Evolutionary conservation across 2,329 filamentous ascomycete genomes (phyloP), one percentile per base, ranked within the genome.

Genomic region (Colletotrichum coccodes): DNA sequence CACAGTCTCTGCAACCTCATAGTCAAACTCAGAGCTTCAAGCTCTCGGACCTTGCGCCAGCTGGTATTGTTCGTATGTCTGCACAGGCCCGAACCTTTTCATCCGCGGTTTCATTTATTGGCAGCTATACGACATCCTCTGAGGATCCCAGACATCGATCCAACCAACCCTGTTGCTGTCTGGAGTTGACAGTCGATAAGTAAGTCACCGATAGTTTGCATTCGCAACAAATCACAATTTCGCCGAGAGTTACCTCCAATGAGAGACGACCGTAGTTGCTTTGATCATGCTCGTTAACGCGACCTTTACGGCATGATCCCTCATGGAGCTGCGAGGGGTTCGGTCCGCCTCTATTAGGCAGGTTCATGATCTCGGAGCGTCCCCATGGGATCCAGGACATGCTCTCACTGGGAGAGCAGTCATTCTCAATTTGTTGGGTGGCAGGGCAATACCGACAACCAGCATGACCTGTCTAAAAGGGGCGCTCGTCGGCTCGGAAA

Each of bases 401-500:
- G 44, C 50, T 50, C 26, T 63, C 44, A 16, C 30, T 12, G 32
- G 38, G 18, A 54, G 32, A 6, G n/a, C 16, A 32, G 7, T 34
- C 28, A 26, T 42, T 11, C 49, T 49, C 26, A 32, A n/a, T 36
- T 57, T 34, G 40, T 57, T 34, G 40, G 49, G 64, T 30, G 21
- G 36, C 12, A 49, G 38, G 42, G 53, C 50, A 57, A 57, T 30
- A 56, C 44, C 34, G 49, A 28, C 32, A 50, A 58, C 59, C 57
- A 52, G 61, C 61, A 52, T 59, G 23, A 52, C 61, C 53, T 50
- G 34, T 64, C 61, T 21, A 58, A 58, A 58, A 64, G 32, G 53
- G 57, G 23, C 42, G 28, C 59, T 66, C 32, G 26, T 50, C 49
- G 63, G 57, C 30, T 68, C 64, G 60, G 52, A 68, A 64, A 47